Evolutionary conservation across 1,284 basidiomycete genomes (phyloP), one percentile per base, ranked within the genome.

Genomic region (Apiotrichum gracile): DNA sequence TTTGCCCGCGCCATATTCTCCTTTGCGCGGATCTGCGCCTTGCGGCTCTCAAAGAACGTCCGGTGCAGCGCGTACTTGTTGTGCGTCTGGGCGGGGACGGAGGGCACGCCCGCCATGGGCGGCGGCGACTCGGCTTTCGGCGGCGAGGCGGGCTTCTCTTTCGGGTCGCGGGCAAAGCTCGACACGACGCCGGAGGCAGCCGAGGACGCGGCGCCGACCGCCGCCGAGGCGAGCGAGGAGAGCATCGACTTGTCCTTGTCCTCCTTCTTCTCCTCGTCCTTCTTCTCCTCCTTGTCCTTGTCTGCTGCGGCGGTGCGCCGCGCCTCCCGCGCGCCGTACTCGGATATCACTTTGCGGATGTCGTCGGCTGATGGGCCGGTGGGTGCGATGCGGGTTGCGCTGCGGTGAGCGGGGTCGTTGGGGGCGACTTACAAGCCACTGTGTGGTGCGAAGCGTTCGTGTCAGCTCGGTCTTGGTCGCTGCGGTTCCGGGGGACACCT

Each of bases 41-140:
- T 62, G 34, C 73, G 55, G 63, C 67, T 72, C 27, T 70, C 68
- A 37, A 74, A 76, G 27, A 76, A 66, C 35, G 61, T 55, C 12
- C 74, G 57, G 58, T 76, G 74, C 13, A 76, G 58, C 13, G 67
- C 66, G 39, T 61, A 76, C 55, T 72, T 74, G n/a, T 61, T 53
- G 58, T 76, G 74, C 13, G 64, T 64, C 3, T 65, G 55, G 7
- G 57, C 57, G 1, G 62, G 50, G 10, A 52, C 35, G 8, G 58
- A 34, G 1, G 62, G 57, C n/a, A 55, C 55, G 9, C 57, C 41
- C 10, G 61, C 48, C 25, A 49, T 48, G 5, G 61, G 53, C 5
- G 60, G 47, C 1, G 46, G 14, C 1, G 39, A 13, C 7, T 43
- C 45, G 22, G 39, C 10, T 16, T n/a, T 19, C 6, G 47, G 19